phyloP scores from a whole-genome alignment of 352 stramenopile genomes.

The Globisporangium abappressorium region DNA sequence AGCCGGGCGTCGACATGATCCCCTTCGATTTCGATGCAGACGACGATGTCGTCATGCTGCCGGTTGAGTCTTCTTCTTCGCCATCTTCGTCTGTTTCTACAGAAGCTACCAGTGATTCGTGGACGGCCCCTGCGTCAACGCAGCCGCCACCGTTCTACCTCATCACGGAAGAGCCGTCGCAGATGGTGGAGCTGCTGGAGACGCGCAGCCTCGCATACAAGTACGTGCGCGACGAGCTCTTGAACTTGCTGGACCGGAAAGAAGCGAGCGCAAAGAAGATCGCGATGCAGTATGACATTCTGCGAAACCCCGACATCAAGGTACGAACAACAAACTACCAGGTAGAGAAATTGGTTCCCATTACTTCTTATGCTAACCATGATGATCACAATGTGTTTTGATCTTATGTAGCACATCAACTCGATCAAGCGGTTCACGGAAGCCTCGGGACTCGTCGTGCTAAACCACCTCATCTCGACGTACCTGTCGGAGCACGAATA shows the following conservation, averaged over 20 bases:
- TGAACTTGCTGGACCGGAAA: slow-evolving; percentile 49
- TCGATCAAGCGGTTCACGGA: slow-evolving; percentile 63
- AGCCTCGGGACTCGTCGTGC: slow-evolving; percentile 46
- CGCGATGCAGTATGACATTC: slow-evolving; percentile 51
- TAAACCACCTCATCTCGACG: slow-evolving; percentile 48
- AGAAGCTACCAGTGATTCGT: background rate
- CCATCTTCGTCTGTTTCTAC: background rate
- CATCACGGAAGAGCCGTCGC: slow-evolving; percentile 33
- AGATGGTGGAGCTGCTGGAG: slow-evolving; percentile 34
- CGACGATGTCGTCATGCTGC: slow-evolving; percentile 19
- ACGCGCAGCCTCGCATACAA: slow-evolving; percentile 53
- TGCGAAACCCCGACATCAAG: slow-evolving; percentile 59
- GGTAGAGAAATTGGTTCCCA: too few species aligned
- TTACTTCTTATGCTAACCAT: background rate
- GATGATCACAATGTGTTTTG: background rate
- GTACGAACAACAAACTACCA: slow-evolving; percentile 4
- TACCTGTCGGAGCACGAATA: slow-evolving; percentile 31
- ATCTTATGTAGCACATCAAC: slow-evolving; percentile 37
- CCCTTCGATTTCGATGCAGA: slow-evolving; percentile 30
- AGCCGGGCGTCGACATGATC: slow-evolving; percentile 31
- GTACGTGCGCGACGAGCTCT: slow-evolving; percentile 46
- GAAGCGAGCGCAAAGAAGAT: slow-evolving; percentile 39
- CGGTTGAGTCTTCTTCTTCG: slow-evolving; percentile 2
- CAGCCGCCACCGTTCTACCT: slow-evolving; percentile 39
- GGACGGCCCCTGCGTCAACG: background rate